Base-by-base conservation (phyloP, 306 rosid species). In the Castanospermum australe region DNA sequence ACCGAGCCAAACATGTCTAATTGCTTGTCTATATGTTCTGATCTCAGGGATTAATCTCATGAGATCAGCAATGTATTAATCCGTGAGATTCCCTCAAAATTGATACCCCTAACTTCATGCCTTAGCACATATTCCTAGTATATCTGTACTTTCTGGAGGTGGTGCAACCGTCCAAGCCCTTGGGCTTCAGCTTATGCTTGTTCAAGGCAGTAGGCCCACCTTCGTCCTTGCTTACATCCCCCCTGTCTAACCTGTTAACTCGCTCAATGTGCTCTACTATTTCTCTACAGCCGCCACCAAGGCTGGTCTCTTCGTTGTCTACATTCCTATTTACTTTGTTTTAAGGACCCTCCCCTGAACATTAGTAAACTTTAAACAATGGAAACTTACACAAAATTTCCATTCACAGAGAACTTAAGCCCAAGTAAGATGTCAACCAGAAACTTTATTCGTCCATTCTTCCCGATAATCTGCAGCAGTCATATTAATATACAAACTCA, bases 391-490 rank as follows among this genome's bases (percentile, higher is more conserved):
- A 70, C 84, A 50, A 77, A 73, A 28, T 72, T 85, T 56, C 99
- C 99, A 50, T 11, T 61, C 85, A 92, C 90, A 70, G 97, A 90
- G 85, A 95, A 95, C 78, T 86, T 95, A 51, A 95, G 84, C 36
- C 97, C 96, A 73, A 87, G 89, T 39, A 95, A 75, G 69, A 84
- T 70, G 77, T 95, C 90, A 63, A 93, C 97, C 81, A 85, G 74
- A 82, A 69, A 86, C 90, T 90, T 91, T 73, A 90, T 91, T 82
- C 79, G 87, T 39, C 90, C 99, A 65, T 87, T 89, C 65, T 84
- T 81, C 91, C 70, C 71, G 70, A 95, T 81, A 73, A 92, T 85
- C 99, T 95, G 86, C 65, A 83, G 67, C 20, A 61, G 30, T 44
- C 60, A 44, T 65, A 76, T 69, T 24, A 48, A 73, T 18, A 33